Evolutionary conservation across 148 eudicot species (phyloP).

Genomic region (Rhododendron mucronatum): DNA sequence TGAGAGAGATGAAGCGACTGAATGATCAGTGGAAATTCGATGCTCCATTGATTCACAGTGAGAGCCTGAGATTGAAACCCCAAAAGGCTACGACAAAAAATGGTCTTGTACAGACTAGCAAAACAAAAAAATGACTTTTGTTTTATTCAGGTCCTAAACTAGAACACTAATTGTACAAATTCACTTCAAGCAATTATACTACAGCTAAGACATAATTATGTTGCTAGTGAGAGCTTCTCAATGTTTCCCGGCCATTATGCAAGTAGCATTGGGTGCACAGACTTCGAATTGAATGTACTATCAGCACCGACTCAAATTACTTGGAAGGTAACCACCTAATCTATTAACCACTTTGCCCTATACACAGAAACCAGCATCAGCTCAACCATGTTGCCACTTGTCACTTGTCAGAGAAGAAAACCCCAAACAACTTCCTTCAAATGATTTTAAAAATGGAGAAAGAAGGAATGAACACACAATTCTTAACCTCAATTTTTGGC

Average conservation of each 20-base stretch:
- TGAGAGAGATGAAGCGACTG: not conserved
- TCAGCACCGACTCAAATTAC: not conserved
- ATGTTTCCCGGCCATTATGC: not conserved
- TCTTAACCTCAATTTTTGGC: not conserved
- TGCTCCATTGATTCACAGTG: not conserved
- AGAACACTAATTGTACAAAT: not conserved
- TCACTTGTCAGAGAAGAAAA: not conserved
- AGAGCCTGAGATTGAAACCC: not conserved
- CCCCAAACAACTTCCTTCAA: not conserved
- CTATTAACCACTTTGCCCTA: not conserved
- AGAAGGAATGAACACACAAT: not conserved
- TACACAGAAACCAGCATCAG: not conserved
- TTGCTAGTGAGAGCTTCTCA: not conserved
- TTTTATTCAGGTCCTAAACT: not conserved
- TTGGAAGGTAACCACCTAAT: not conserved
- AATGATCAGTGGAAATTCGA: not conserved
- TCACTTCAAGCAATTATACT: not conserved
- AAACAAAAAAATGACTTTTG: not conserved
- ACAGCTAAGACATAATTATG: not conserved
- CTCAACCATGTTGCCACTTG: not conserved
- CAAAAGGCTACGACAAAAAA: not conserved
- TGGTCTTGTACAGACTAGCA: not conserved
- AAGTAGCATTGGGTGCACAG: not conserved
- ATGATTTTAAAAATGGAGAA: not conserved
- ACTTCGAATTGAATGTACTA: not conserved